Conservation (phyloP, 331 rosid genomes). For the Arachis monticola region DNA sequence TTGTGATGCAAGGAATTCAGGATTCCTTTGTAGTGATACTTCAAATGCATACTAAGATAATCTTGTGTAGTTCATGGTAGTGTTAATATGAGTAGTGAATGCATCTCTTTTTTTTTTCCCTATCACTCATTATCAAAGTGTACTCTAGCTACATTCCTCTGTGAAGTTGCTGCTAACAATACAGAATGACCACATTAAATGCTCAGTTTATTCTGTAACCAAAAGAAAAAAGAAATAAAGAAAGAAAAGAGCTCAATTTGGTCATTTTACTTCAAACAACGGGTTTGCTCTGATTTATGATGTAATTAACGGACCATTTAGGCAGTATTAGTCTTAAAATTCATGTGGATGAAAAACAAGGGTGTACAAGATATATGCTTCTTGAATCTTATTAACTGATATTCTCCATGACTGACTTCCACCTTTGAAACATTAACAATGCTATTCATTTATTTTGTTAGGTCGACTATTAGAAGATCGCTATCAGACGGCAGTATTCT, state of each 20-base stretch:
- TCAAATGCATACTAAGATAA: neutral
- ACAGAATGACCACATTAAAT: neutral
- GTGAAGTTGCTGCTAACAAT: neutral
- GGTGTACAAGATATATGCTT: neutral
- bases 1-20: neutral
- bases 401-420: neutral
- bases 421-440: neutral
- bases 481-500: conserved; percentile 84
- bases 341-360: neutral
- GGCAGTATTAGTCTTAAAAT: neutral
- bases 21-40: neutral
- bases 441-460: conserved; percentile 44
- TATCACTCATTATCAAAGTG: neutral
- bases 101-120: neutral
- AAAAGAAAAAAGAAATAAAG: too few relatives aligned
- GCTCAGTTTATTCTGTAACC: too few relatives aligned
- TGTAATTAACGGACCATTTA: neutral
- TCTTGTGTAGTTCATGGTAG: neutral
- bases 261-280: neutral
- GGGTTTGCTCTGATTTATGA: neutral
- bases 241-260: neutral
- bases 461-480: conserved; percentile 78
- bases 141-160: neutral
- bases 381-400: neutral
- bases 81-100: neutral